Base-by-base conservation (phyloP, 1,284 basidiomycete species). In the Vanrija sp. region DNA sequence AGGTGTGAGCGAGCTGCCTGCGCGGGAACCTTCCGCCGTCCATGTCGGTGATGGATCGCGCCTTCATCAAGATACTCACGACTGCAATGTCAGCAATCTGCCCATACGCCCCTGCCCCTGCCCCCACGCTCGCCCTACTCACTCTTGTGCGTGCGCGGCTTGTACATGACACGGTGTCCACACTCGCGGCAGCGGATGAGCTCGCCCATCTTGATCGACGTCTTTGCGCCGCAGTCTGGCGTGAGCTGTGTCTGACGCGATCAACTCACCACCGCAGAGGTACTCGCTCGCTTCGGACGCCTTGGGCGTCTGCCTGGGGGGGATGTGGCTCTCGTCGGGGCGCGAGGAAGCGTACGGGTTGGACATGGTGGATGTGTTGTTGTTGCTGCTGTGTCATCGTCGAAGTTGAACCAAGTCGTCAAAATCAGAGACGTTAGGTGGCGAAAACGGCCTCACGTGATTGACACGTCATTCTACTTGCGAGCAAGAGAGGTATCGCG, bases 121-220 rank as follows among this genome's bases (percentile, higher is more conserved):
- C n/a, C n/a, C n/a, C n/a, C n/a, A n/a, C n/a, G n/a, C 34, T 28
- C 6, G 28, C n/a, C 7, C 12, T 12, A 85, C 90, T 74, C 73
- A 98, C 95, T 96, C 80, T 91, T 82, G 73, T 86, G 91, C 19
- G 94, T 97, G 67, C 95, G 81, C 78, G 96, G 96, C 80, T 98
- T 98, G 81, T 97, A 98, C 91, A 98, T 96, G 75, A 98, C 94
- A 62, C 95, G 86, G 76, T 97, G 95, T 3, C 95, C 95, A 71
- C 95, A 98, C 75, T 98, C 93, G 67, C 89, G 84, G 79, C 95
- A 98, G 55, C 95, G 87, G 67, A 98, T 96, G 45, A 92, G 91
- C 76, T 98, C 95, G 58, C 90, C 81, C n/a, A 90, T 82, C 75
- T 87, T 88, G 75, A 98, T 94, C 69, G 89, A 86, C 74, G 96